These are phyloP conservation scores for Leccinum holopus DNA, from an alignment of 1,284 basidiomycete genomes.

Conservation along the genomic window DNA sequence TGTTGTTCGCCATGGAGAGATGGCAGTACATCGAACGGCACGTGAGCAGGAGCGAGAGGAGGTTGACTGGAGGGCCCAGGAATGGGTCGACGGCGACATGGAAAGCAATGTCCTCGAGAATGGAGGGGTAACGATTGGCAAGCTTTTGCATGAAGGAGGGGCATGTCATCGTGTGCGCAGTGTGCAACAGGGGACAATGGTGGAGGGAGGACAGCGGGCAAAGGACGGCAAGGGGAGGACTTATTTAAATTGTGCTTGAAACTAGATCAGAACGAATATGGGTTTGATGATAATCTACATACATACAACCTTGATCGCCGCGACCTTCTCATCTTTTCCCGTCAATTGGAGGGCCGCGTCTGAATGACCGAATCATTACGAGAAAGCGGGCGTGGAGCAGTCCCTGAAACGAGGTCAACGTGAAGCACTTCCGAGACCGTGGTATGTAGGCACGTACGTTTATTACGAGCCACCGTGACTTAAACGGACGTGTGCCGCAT, in stretches of 20 bases:
- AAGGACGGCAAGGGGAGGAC: slow-evolving; percentile 14
- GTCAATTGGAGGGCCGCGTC: slow-evolving; percentile 36
- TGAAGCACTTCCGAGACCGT: slow-evolving; percentile 13
- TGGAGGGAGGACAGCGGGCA: slow-evolving; percentile 3
- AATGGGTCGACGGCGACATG: slow-evolving; percentile 37
- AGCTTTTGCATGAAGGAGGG: slow-evolving; percentile 24
- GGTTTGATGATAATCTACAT: slow-evolving; percentile 39
- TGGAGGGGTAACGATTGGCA: slow-evolving; percentile 22
- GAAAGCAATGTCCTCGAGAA: slow-evolving; percentile 43
- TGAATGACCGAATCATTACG: slow-evolving; percentile 37
- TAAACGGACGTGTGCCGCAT: slow-evolving; percentile 10
- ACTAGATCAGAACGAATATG: slow-evolving; percentile 36
- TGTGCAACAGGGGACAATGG: neutral
- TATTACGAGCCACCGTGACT: slow-evolving; percentile 2
- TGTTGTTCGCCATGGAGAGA: slow-evolving; percentile 40
- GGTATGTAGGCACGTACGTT: slow-evolving; percentile 12
- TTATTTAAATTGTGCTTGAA: slow-evolving; percentile 33
- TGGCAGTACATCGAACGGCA: slow-evolving; percentile 46
- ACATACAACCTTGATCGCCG: slow-evolving; percentile 47
- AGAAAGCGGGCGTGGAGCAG: slow-evolving; percentile 28
- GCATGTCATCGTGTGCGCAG: slow-evolving; percentile 3
- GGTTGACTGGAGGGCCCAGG: slow-evolving; percentile 41
- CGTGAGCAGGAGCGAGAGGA: slow-evolving; percentile 49
- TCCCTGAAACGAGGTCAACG: slow-evolving; percentile 35
- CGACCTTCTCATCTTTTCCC: slow-evolving; percentile 38